Base-by-base conservation (phyloP, 2,329 filamentous ascomycete genomes). In the Alternaria conjuncta region DNA sequence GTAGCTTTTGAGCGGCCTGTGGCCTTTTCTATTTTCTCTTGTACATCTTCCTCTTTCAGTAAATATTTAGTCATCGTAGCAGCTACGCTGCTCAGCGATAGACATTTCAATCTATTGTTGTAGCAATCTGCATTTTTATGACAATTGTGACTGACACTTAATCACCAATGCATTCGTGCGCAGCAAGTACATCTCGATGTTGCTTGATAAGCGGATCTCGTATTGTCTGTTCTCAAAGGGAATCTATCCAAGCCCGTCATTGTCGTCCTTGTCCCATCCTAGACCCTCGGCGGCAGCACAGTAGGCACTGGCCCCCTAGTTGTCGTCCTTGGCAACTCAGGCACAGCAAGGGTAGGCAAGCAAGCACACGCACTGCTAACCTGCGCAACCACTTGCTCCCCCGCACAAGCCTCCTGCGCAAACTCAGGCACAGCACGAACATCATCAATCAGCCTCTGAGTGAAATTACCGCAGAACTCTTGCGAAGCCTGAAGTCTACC, bases 341-440 rank as follows among this genome's bases (percentile, higher is more conserved):
- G 71, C 7, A 74, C 72, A 10, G 68, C 60, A 11, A 53, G 60
- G 1, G 72, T 75, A 25, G 72, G 71, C 53, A 74, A 60, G 57
- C 69, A 74, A 10, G 64, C 67, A 61, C 70, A 75, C 18, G 72
- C 71, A 45, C 70, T 73, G 46, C 72, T 75, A 30, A 74, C 71
- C 36, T 60, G 61, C 3, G 71, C 71, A 46, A 73, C 66, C 9
- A 64, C 60, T n/a, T 51, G 23, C 23, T 65, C 59, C 0, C 46
- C 67, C 12, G 59, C 64, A 55, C 71, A 74, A 1, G 65, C 71
- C 13, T 32, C 46, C 21, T 67, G 54, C 3, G 70, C 71, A 41
- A 67, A 73, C 25, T 70, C 69, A 0, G 72, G 69, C 11, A 75
- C 57, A 6, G 44, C 46, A 12, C 55, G 30, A 25, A 66, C 63